Base-by-base conservation (phyloP, 2,329 filamentous ascomycete genomes). In the Cercospora brassicicola region DNA sequence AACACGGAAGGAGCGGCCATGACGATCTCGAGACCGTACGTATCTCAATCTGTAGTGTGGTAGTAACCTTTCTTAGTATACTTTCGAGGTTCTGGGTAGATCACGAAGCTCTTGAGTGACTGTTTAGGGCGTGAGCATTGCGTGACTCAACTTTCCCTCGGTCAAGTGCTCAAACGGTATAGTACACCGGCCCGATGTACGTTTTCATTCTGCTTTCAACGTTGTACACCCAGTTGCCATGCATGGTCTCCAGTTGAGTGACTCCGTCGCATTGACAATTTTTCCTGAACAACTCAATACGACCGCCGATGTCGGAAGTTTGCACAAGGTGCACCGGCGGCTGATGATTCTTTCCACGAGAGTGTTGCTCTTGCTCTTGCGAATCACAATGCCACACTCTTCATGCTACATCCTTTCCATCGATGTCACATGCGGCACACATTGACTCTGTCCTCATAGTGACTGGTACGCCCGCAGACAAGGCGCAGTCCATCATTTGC, bases 1-100 rank as follows among this genome's bases (percentile, higher is more conserved):
- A 68, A 65, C 42, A 59, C 42, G 18, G 66, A 66, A n/a, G 63
- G 42, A 36, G 15, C 23, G 7, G 59, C 39, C 55, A 36, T 36
- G 55, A 13, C 15, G 15, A 13, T 18, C 55, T 13, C 30, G 55
- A 33, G n/a, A 28, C 5, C 26, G 20, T 51, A 51, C 45, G 45
- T 11, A 51, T 20, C n/a, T 20, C 8, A 36, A 36, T 13, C 13
- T 36, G 13, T 15, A 5, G n/a, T 20, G 20, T 20, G n/a, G n/a
- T 51, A 15, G 4, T 26, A n/a, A 55, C 23, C 8, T 55, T 3
- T 55, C 48, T 55, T 4, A 2, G 30, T 55, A 26, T 55, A 28
- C 20, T 55, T 55, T 26, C 7, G 13, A 28, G 2, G 10, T 4
- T 30, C 13, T n/a, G 23, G 11, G 23, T 30, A 4, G 26, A 55